Evolutionary conservation across 2,329 filamentous ascomycete genomes (phyloP).

Genomic region (Talaromyces islandicus): DNA sequence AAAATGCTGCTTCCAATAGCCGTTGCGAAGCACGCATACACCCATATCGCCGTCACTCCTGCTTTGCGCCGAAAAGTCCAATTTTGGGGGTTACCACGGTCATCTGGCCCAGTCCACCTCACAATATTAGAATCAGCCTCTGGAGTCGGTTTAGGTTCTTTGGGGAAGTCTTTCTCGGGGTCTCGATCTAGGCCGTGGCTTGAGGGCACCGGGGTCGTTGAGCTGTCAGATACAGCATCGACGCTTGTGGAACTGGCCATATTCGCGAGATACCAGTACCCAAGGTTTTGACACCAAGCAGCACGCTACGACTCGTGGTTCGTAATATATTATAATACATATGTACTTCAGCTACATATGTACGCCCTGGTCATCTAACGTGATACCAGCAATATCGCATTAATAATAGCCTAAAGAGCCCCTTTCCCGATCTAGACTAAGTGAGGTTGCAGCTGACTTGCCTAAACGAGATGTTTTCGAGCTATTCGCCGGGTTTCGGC

Average conservation of each 20-base stretch:
- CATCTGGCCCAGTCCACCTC: not conserved
- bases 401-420: not conserved
- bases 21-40: not conserved
- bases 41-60: not conserved
- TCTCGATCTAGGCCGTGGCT: not conserved
- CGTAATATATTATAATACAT: too few species aligned
- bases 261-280: not conserved
- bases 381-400: not conserved
- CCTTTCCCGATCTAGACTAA: not conserved
- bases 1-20: not conserved
- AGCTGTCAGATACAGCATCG: not conserved
- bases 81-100: not conserved
- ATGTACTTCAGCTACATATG: too few species aligned
- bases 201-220: not conserved
- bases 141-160: not conserved
- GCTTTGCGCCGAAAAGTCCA: not conserved
- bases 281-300: not conserved
- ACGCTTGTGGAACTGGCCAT: not conserved
- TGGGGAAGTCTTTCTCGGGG: not conserved
- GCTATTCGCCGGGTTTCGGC: not conserved
- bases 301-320: not conserved
- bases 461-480: not conserved
- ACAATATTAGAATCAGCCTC: not conserved
- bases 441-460: not conserved
- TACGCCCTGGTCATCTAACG: not conserved